Conservation (phyloP, 139 green algal genomes). For the Chara braunii region DNA sequence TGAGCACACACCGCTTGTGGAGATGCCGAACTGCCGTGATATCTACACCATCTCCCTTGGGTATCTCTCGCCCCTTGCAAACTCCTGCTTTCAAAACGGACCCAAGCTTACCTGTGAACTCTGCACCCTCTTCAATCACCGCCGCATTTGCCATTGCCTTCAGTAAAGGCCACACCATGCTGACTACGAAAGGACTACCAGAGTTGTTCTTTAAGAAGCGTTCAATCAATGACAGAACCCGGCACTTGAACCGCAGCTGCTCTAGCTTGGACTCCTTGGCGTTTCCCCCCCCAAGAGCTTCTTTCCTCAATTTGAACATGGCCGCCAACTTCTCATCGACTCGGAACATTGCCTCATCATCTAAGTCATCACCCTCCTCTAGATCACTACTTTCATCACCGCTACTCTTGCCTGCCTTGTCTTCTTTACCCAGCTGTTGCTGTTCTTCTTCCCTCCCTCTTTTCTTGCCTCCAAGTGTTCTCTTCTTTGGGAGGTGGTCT, state of each 20-base stretch:
- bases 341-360: constrained; percentile 38
- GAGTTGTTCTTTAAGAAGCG: not conserved
- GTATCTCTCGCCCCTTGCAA: not conserved
- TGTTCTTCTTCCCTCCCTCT: not conserved
- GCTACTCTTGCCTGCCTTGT: too few species aligned
- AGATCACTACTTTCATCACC: not conserved
- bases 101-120: not conserved
- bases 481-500: too few species aligned
- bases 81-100: not conserved
- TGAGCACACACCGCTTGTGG: not conserved
- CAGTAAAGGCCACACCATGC: not conserved
- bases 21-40: not conserved
- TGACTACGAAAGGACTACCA: constrained; percentile 6
- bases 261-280: not conserved
- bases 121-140: not conserved
- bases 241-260: constrained; percentile 27
- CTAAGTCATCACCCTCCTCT: constrained; percentile 18
- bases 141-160: not conserved
- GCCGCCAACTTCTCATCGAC: constrained; percentile 12
- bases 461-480: not conserved
- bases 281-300: not conserved
- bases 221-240: constrained; percentile 10
- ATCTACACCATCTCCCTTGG: not conserved
- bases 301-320: constrained; percentile 8
- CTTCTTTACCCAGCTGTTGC: too few species aligned